Conservation (phyloP, 31 red algal species). For the Asparagopsis taxiformis region DNA sequence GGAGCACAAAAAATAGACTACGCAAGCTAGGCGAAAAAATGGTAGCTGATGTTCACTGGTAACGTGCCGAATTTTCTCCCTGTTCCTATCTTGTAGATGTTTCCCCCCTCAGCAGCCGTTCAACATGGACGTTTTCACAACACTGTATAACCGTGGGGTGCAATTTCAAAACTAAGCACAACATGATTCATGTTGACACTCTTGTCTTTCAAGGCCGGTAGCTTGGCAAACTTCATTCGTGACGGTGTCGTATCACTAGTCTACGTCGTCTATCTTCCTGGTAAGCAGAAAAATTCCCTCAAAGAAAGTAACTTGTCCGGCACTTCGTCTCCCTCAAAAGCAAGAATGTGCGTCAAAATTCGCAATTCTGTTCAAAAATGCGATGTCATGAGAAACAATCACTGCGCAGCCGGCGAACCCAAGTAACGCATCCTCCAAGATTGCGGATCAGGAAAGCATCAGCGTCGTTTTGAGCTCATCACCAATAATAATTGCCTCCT, state of each 20-base stretch:
- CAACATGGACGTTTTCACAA: no score
- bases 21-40: no score
- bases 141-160: no score
- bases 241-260: slow-evolving; percentile 55
- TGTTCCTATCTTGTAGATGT: no score
- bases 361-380: slow-evolving; percentile 85
- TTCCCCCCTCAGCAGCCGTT: no score
- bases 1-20: no score
- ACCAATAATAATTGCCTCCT: slow-evolving; percentile 27
- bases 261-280: slow-evolving; percentile 25
- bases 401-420: slow-evolving; percentile 85
- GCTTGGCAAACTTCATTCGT: slow-evolving; percentile 43
- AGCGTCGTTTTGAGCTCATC: slow-evolving; percentile 89
- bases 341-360: slow-evolving; percentile 83
- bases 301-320: slow-evolving; percentile 57
- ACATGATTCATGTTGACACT: no score
- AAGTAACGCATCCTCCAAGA: slow-evolving; percentile 81
- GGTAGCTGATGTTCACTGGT: no score
- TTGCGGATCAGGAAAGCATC: slow-evolving; percentile 69
- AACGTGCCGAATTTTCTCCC: no score
- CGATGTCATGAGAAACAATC: slow-evolving; percentile 80
- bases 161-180: no score
- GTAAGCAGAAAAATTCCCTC: slow-evolving; percentile 75
- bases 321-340: slow-evolving; percentile 87
- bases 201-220: slow-evolving; percentile 20